Conservation (phyloP, 2,329 filamentous ascomycete species). For the Aureobasidium sp. region DNA sequence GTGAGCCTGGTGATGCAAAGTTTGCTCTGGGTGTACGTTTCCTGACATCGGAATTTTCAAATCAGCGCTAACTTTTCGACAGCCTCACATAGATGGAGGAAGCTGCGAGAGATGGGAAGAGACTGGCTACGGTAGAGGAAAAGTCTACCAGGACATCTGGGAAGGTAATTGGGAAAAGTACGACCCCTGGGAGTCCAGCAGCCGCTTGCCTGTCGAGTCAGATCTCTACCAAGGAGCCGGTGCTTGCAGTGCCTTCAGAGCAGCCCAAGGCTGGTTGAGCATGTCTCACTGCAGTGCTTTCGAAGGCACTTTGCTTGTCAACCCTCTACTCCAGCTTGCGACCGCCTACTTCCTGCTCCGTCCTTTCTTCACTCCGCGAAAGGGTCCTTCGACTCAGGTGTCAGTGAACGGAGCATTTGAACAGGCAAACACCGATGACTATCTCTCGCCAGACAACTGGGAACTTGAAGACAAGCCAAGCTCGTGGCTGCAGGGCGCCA, state of each 20-base stretch:
- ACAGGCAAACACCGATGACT: constrained; percentile 37
- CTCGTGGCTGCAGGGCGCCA: constrained; percentile 64
- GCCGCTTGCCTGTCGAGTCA: constrained; percentile 59
- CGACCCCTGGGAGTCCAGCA: constrained; percentile 72
- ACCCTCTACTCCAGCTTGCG: constrained; percentile 66
- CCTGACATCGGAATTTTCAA: background rate
- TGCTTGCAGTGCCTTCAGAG: constrained; percentile 75
- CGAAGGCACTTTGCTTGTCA: constrained; percentile 76
- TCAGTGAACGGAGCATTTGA: constrained; percentile 28
- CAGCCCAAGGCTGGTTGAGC: constrained; percentile 84
- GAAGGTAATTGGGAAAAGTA: constrained; percentile 68
- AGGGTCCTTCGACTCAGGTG: constrained; percentile 29
- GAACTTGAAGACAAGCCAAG: constrained; percentile 46
- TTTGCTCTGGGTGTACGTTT: constrained; percentile 41
- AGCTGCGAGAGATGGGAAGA: constrained; percentile 48
- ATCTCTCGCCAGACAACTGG: constrained; percentile 55
- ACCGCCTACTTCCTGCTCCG: constrained; percentile 76
- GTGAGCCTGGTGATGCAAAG: constrained; percentile 48
- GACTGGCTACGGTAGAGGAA: constrained; percentile 54
- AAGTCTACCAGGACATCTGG: constrained; percentile 68
- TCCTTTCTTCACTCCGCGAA: constrained; percentile 66
- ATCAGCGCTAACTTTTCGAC: background rate
- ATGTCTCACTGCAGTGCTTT: constrained; percentile 66
- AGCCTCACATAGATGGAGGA: constrained; percentile 50
- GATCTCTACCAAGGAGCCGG: constrained; percentile 78